Base-by-base conservation (phyloP, 2,329 filamentous ascomycete genomes). In the Verticillium alfalfae region DNA sequence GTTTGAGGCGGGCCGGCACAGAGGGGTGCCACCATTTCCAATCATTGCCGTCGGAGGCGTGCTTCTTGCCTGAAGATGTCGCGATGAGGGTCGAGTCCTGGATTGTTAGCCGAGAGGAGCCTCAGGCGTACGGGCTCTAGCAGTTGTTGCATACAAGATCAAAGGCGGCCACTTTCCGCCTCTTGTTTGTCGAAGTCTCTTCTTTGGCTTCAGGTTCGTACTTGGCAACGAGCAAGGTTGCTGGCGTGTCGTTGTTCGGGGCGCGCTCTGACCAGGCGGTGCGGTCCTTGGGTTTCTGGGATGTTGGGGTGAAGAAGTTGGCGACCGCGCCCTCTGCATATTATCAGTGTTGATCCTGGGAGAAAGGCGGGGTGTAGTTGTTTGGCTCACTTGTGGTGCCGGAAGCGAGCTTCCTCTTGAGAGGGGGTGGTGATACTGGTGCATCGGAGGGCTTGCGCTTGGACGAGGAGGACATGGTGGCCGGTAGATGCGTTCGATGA, bases 11-110 rank as follows among this genome's bases (percentile, higher is more conserved):
- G 0, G 74, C 75, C 1, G 92, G 92, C 0, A 98, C 90, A 18
- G 77, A 81, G 15, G 76, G 68, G 72, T 96, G 79, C 92, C 93
- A 98, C 95, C 95, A 99, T 73, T 91, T 92, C 95, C 95, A 99
- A 72, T 98, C 94, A 4, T 81, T 79, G 0, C 88, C 84, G 66
- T 87, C 85, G 59, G 83, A 83, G 2, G 86, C 83, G 70, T 94
- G 94, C 58, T 84, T 89, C 75, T 92, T 95, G 8, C 93, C 93
- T 0, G 93, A 96, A 4, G 86, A 82, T 0, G 92, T 90, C 1
- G 81, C 81, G 64, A 99, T 92, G 38, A 99, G 77, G 0, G 95
- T 99, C 8, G 91, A 95, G 72, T 99, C 95, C 88, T 91, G 62
- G 13, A 13, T 2, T 56, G 54, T 15, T n/a, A 52, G 26, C 18